A percentile compares a stretch with the other conserved stretches of the same genome.
phyloP scores from a whole-genome alignment of 176 grass and related monocot species.

The Oryza rufipogon region DNA sequence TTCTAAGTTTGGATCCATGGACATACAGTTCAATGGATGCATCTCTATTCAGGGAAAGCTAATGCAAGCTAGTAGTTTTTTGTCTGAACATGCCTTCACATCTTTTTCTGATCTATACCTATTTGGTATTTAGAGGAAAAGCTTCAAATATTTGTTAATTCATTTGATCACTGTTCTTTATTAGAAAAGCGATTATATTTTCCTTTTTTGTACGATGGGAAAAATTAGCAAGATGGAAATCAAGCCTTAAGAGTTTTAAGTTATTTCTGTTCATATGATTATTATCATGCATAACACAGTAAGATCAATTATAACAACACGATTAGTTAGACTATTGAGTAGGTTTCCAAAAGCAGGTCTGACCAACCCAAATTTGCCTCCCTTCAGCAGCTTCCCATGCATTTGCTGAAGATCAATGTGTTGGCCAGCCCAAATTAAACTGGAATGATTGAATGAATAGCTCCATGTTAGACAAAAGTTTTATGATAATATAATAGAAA shows the following conservation, averaged over 20 bases:
- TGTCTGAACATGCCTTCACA: slow-evolving; percentile 13
- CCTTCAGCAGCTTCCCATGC: neutral
- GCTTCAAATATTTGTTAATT: neutral
- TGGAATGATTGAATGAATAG: neutral
- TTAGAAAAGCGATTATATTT: neutral
- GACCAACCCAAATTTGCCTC: neutral
- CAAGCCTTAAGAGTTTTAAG: neutral
- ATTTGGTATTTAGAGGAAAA: neutral
- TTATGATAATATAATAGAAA: slow-evolving; percentile 2
- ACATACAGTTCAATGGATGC: slow-evolving; percentile 35
- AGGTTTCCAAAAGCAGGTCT: neutral
- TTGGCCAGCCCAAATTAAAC: neutral
- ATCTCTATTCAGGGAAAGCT: slow-evolving; percentile 21
- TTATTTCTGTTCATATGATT: neutral
- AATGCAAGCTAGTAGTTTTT: neutral
- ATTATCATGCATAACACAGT: neutral
- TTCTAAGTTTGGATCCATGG: slow-evolving; percentile 37
- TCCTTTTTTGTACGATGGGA: neutral
- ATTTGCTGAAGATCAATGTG: neutral
- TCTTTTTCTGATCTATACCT: neutral
- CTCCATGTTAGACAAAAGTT: slow-evolving; percentile 4
- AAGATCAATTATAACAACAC: slow-evolving; percentile 12
- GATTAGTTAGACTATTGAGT: neutral
- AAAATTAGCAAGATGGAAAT: neutral
- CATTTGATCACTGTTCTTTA: neutral